phyloP scores from a whole-genome alignment of 805 yeast genomes.

The Myxozyma vanderwaltii region DNA sequence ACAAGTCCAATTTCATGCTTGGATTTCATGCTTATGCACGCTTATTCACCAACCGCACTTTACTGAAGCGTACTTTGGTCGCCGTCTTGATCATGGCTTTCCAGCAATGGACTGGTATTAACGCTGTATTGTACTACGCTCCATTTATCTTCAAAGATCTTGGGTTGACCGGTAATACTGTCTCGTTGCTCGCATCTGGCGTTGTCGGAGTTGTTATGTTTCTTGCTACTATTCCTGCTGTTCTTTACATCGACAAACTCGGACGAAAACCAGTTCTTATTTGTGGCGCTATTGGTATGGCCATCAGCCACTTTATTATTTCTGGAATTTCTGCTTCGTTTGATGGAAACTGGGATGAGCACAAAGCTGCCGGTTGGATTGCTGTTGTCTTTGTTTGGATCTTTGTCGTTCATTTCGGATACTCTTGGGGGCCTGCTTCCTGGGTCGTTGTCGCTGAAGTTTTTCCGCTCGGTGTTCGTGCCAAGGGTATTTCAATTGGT shows the following conservation, averaged over 20 bases:
- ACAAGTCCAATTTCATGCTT: constrained; percentile 7
- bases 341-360: constrained; percentile 46
- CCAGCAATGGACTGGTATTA: constrained; percentile 47
- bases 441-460: constrained; percentile 71
- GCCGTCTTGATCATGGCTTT: constrained; percentile 23
- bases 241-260: constrained; percentile 54
- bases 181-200: constrained; percentile 47
- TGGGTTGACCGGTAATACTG: constrained; percentile 52
- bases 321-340: constrained; percentile 45
- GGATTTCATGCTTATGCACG: constrained; percentile 13
- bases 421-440: constrained; percentile 26
- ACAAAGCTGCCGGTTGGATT: constrained; percentile 29
- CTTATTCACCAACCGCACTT: constrained; percentile 8
- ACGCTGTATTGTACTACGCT: constrained; percentile 52
- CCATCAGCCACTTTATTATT: constrained; percentile 44
- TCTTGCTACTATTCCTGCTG: constrained; percentile 56
- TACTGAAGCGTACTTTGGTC: constrained; percentile 13
- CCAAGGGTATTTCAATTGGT: constrained; percentile 62
- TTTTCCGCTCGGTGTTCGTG: constrained; percentile 65
- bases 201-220: constrained; percentile 53
- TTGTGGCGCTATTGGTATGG: constrained; percentile 59
- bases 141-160: constrained; percentile 50
- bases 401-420: constrained; percentile 33
- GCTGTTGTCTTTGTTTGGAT: constrained; percentile 32
- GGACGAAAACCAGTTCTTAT: constrained; percentile 69